Evolutionary conservation across 306 rosid species (phyloP), one percentile per base, ranked within the genome.

Genomic region (Vigna trinervia): DNA sequence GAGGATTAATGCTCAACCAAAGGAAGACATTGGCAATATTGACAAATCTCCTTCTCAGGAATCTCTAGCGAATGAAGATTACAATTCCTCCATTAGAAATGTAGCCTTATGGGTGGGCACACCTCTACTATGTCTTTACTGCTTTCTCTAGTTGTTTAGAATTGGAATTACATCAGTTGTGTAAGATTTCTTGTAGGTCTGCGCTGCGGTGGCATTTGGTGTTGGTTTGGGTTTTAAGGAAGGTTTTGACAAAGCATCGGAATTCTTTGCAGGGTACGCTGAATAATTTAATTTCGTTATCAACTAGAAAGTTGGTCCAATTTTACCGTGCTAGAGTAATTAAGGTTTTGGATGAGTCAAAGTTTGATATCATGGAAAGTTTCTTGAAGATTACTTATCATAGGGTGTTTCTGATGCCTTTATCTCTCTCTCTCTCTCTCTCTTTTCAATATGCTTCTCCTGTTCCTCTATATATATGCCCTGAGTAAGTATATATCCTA

Each of bases 191-290:
- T 75, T 80, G 15, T 68, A 95, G 98, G 92, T 95, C 30, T 47
- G 85, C 47, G 19, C 91, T 6, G 97, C 97, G 4, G 88, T 90
- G 66, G 96, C 93, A 59, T 95, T 95, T 84, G 98, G 98, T 32
- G 46, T 90, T 30, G 93, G 93, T 67, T 41, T 92, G 86, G 97
- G 97, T 64, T 85, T 89, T 28, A 90, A 83, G 80, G 97, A 90
- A 2, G 98, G 97, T 28, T 66, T 74, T 75, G 97, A 58, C 72
- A 92, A 90, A 85, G 96, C 97, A 23, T 58, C 97, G 0, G 97
- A 95, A 75, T 95, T 92, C 84, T 90, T 90, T 60, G 92, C 98
- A 0, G 98, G 98, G 98, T 95, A 92, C 67, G 90, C 26, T 3
- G 63, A 60, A 20, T 76, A 17, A 63, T 75, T 76, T 66, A 5